Evolutionary conservation across 1,284 basidiomycete genomes (phyloP).

Genomic region (Ceratobasidium sp.): DNA sequence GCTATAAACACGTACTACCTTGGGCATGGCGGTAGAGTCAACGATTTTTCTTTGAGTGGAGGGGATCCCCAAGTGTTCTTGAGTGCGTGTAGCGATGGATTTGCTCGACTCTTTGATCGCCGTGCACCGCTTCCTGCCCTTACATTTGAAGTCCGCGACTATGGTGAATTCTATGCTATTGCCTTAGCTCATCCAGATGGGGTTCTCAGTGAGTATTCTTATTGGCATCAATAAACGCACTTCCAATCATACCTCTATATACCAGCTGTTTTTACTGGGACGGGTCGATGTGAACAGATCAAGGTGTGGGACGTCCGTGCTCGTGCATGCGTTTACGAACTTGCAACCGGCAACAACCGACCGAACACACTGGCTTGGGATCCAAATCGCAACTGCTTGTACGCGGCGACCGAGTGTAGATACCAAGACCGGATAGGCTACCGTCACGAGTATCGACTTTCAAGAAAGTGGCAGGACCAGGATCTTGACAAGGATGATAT

Average conservation of each 20-base stretch:
- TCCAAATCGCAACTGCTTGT: slow-evolving; percentile 15
- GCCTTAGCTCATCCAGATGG: slow-evolving; percentile 21
- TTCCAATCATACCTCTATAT: too few relatives aligned
- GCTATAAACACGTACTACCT: neutral
- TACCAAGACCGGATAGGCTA: slow-evolving; percentile 26
- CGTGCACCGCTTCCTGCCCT: slow-evolving; percentile 24
- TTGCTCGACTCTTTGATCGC: slow-evolving; percentile 31
- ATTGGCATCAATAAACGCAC: neutral
- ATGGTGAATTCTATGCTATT: neutral
- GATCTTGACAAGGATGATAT: neutral
- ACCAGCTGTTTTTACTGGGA: slow-evolving; percentile 29
- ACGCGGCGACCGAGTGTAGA: slow-evolving; percentile 36
- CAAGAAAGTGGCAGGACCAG: neutral
- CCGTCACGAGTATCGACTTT: slow-evolving; percentile 38
- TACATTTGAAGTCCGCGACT: slow-evolving; percentile 14
- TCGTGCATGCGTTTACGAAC: slow-evolving; percentile 29
- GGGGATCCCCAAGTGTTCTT: slow-evolving; percentile 36
- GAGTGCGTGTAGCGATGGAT: slow-evolving; percentile 31
- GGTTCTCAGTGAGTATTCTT: slow-evolving; percentile 15
- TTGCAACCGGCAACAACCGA: slow-evolving; percentile 41
- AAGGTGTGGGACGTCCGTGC: slow-evolving; percentile 43
- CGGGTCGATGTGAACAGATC: slow-evolving; percentile 9
- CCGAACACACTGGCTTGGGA: slow-evolving; percentile 32
- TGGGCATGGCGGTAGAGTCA: slow-evolving; percentile 35
- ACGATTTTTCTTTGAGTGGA: neutral